A percentile compares a stretch with the other conserved stretches of the same genome.
These are phyloP conservation scores for Henckelia pumila DNA, from an alignment of 257 asterid species.

Conservation along the genomic window DNA sequence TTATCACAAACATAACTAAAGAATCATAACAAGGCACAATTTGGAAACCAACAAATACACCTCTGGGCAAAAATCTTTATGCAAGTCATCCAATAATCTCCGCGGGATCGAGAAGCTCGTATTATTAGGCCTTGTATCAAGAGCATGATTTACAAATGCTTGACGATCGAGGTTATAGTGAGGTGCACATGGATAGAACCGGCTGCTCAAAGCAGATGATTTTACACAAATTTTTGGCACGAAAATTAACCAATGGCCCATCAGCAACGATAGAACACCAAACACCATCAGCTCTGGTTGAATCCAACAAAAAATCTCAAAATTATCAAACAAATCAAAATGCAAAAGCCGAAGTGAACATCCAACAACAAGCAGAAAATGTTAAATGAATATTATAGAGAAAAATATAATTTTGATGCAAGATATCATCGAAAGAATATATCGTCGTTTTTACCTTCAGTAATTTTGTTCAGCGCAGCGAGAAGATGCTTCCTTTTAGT, in stretches of 20 bases:
- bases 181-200: constrained; percentile 81
- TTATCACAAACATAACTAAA: no score
- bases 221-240: constrained; percentile 82
- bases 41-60: constrained; percentile 24
- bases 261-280: constrained; percentile 81
- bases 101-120: constrained; percentile 48
- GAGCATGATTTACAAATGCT: constrained; percentile 19
- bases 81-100: constrained; percentile 29
- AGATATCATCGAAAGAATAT: background rate
- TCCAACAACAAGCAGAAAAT: background rate
- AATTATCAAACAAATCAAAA: background rate
- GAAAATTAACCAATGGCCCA: constrained; percentile 88
- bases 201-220: constrained; percentile 71
- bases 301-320: constrained; percentile 22
- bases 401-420: no score
- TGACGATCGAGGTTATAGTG: constrained; percentile 22
- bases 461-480: constrained; percentile 78
- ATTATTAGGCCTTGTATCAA: constrained; percentile 16
- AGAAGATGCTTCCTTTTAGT: constrained; percentile 79
- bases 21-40: no score
- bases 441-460: constrained; percentile 57
- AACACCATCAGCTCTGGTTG: constrained; percentile 84
- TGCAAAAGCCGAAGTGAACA: background rate
- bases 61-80: constrained; percentile 56
- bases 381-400: no score